Conservation (phyloP, 345 rosid genomes). For the Turritis glabra region DNA sequence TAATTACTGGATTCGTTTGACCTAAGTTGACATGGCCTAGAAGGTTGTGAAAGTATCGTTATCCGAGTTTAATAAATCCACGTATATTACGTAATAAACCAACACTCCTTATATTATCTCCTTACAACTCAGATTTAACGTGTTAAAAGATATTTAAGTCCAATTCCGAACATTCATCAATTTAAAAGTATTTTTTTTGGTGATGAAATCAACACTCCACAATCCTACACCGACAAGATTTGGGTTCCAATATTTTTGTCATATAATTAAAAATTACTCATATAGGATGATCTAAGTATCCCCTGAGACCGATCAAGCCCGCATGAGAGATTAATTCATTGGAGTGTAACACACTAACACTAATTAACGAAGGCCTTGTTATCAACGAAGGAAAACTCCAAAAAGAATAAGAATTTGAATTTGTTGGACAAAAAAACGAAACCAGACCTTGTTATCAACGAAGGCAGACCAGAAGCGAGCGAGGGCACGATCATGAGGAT, state of each 20-base stretch:
- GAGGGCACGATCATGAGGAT: conserved; percentile 60
- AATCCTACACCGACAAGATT: neutral
- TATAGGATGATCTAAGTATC: neutral
- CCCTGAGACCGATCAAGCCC: neutral
- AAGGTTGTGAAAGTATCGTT: no score
- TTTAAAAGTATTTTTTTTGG: no score
- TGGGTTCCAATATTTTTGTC: neutral
- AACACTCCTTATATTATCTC: no score
- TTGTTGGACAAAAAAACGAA: neutral
- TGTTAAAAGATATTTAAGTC: neutral
- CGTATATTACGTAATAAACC: no score
- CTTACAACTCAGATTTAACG: neutral
- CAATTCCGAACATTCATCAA: neutral
- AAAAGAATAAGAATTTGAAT: neutral
- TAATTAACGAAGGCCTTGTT: no score
- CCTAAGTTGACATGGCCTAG: no score
- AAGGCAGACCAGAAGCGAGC: conserved; percentile 75
- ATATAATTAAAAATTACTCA: neutral
- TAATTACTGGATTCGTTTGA: no score
- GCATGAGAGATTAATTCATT: neutral
- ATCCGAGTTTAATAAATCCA: no score
- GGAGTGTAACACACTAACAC: no score
- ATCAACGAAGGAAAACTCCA: neutral
- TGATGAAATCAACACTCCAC: neutral
- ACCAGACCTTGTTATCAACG: conserved; percentile 57